Base-by-base conservation (phyloP, 495 filamentous ascomycete species). In the Aspergillus avenaceus region DNA sequence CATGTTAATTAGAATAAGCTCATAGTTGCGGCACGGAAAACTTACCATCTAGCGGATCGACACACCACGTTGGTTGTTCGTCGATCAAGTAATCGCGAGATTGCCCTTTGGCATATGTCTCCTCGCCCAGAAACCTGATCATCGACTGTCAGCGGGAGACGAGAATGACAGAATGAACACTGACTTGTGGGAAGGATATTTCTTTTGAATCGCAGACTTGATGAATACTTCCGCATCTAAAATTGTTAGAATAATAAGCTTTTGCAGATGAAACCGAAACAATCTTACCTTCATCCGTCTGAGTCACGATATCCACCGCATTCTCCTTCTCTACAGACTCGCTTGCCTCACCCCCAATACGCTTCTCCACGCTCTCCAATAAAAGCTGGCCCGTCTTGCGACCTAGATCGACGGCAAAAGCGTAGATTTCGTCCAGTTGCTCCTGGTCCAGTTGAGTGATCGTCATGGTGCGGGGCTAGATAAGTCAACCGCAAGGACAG, bases 291-390 rank as follows among this genome's bases (percentile, higher is more conserved):
- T 85, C 78, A 58, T 87, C 84, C 1, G 81, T 83, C 67, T 87
- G 79, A 23, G 84, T 87, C 26, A 88, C 84, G 43, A 87, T 79
- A 60, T 87, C 84, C 8, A 88, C 85, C 0, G 85, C 73, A 58
- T 76, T 86, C 14, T 84, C 82, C 57, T 88, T 88, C 66, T 75
- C 58, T 21, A 70, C 68, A 7, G 48, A 43, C 40, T 70, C 59
- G 9, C 48, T 54, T 9, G 65, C 52, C 40, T 42, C 51, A 16
- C 56, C 57, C 19, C 54, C 61, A 40, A 67, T 69, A 42, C 75
- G 60, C 58, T 75, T 56, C 68, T 76, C 58, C 47, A 70, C 61
- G 62, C 75, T 49, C 11, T 81, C 75, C 43, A 85, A 61, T 8
- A 87, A 67, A 22, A 85, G 64, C 47, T 75, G 62, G 0, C 84